phyloP scores from a whole-genome alignment of 208 protist species.

The Wallacemonas sp. region DNA sequence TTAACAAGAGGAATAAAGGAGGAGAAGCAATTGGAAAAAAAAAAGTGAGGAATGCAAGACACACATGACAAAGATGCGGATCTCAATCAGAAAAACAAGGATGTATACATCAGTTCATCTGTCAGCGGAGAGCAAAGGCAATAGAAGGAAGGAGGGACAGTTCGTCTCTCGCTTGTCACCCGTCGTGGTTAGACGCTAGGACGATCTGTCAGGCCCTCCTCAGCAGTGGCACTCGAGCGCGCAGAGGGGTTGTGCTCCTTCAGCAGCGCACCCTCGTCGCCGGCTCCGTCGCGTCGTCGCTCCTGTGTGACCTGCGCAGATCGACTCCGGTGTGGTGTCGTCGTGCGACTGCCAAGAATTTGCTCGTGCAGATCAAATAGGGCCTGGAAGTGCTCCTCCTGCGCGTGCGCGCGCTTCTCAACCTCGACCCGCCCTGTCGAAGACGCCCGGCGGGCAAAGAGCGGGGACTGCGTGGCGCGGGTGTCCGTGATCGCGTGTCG shows the following conservation, averaged over 20 bases:
- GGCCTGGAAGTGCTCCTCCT: slow-evolving; percentile 5
- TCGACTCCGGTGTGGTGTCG: slow-evolving; percentile 7
- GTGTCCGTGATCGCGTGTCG: neutral
- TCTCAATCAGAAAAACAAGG: neutral
- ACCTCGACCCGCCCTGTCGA: neutral
- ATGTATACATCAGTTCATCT: too few relatives aligned
- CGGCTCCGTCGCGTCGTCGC: neutral
- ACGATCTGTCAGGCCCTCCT: slow-evolving; percentile 14
- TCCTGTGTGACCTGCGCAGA: slow-evolving; percentile 1
- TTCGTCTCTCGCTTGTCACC: too few relatives aligned
- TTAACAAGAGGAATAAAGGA: slow-evolving; percentile 10
- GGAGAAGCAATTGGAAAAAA: slow-evolving; percentile 15
- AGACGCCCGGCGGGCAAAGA: slow-evolving; percentile 5
- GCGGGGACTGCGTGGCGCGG: neutral
- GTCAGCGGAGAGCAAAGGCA: too few relatives aligned
- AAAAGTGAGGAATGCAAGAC: slow-evolving; percentile 15
- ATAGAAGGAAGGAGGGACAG: slow-evolving; percentile 25
- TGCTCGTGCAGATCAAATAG: slow-evolving; percentile 6
- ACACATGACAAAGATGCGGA: slow-evolving; percentile 1
- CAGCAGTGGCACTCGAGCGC: slow-evolving; percentile 3
- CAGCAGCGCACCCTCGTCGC: neutral
- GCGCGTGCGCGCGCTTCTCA: slow-evolving; percentile 5
- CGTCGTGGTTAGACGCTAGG: slow-evolving; percentile 6
- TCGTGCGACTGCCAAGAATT: neutral
- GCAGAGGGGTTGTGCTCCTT: neutral